Conservation (phyloP, 805 yeast species). For the Sungouiozyma ichnusensis region DNA sequence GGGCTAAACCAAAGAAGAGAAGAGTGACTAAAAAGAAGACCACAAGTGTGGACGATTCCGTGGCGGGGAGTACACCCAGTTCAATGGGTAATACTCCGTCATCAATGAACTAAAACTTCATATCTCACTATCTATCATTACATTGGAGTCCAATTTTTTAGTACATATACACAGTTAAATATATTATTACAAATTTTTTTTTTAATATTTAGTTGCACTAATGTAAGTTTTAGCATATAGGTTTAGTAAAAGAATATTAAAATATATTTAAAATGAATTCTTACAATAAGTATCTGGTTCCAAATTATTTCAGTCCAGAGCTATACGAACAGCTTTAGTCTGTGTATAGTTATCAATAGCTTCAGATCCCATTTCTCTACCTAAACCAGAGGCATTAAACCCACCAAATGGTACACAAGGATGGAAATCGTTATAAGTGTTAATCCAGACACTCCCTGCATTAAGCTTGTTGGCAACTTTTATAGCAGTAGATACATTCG, state of each 20-base stretch:
- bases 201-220: too few relatives aligned
- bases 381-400: conserved; percentile 75
- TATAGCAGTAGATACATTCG: conserved; percentile 53
- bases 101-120: neutral
- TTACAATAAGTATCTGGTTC: neutral
- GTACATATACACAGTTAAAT: too few relatives aligned
- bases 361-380: conserved; percentile 84
- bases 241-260: too few relatives aligned
- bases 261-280: neutral
- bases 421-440: conserved; percentile 80
- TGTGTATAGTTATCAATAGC: conserved; percentile 77
- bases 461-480: conserved; percentile 54
- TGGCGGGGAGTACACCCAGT: neutral
- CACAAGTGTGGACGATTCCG: neutral
- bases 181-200: too few relatives aligned
- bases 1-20: conserved; percentile 19
- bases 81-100: neutral
- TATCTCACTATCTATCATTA: too few relatives aligned
- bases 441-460: conserved; percentile 78
- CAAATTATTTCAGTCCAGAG: neutral
- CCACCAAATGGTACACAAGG: conserved; percentile 88
- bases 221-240: too few relatives aligned
- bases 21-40: conserved; percentile 20
- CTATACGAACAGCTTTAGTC: conserved; percentile 54
- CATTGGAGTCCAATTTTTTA: too few relatives aligned